Percentiles rank a stretch among this genome's conserved stretches.
These are phyloP conservation scores for Trichosporon sp. DNA, from an alignment of 1,284 basidiomycete species.

Conservation along the genomic window DNA sequence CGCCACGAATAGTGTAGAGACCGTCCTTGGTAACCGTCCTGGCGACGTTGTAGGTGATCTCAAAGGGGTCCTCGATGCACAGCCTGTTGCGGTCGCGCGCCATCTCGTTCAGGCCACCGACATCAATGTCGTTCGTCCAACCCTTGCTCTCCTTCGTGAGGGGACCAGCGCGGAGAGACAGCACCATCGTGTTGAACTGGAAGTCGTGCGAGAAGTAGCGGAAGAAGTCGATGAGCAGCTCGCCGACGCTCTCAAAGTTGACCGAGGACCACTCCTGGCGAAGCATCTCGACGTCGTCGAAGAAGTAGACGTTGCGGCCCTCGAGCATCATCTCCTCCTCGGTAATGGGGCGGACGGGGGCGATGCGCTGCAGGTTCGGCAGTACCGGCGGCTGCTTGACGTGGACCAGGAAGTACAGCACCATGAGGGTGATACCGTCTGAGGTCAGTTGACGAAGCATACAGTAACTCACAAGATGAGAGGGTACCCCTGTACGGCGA, in stretches of 20 bases:
- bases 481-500: constrained; percentile 95
- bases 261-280: constrained; percentile 89
- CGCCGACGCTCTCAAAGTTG: constrained; percentile 87
- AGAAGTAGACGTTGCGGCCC: constrained; percentile 88
- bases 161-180: constrained; percentile 83
- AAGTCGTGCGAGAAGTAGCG: constrained; percentile 94
- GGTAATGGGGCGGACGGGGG: constrained; percentile 73
- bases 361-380: constrained; percentile 85
- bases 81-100: constrained; percentile 81
- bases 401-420: constrained; percentile 94
- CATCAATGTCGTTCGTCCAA: constrained; percentile 75
- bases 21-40: constrained; percentile 96
- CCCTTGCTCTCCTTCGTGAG: constrained; percentile 87
- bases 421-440: constrained; percentile 92
- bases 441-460: constrained; percentile 4
- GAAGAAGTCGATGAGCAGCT: constrained; percentile 97
- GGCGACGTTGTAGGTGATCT: constrained; percentile 89
- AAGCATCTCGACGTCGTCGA: constrained; percentile 87
- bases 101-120: constrained; percentile 59
- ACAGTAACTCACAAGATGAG: constrained; percentile 61
- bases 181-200: constrained; percentile 82
- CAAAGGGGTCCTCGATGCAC: constrained; percentile 98
- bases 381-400: constrained; percentile 93
- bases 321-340: constrained; percentile 84
- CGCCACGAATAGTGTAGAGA: constrained; percentile 92